Evolutionary conservation across 176 grass and related monocot genomes (phyloP).

Genomic region (Eleusine indica): DNA sequence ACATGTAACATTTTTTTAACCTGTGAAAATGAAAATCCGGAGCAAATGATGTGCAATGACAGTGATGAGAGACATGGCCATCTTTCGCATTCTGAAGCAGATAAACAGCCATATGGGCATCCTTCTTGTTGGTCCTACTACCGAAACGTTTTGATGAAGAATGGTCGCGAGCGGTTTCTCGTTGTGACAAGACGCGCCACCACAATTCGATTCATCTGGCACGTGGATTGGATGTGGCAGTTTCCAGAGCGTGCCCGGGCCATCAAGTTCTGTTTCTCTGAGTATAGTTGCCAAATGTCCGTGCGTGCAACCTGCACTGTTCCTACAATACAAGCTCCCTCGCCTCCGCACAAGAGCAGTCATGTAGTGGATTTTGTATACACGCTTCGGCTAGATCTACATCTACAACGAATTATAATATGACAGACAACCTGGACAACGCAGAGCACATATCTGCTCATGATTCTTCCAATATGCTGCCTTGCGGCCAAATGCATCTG

Average conservation of each 20-base stretch:
- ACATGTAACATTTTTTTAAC: constrained; percentile 32
- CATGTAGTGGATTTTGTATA: neutral
- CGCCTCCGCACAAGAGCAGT: neutral
- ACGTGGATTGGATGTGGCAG: constrained; percentile 10
- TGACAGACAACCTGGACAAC: neutral
- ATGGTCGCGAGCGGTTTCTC: neutral
- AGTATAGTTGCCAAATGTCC: neutral
- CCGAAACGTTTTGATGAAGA: neutral
- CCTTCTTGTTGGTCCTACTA: too few relatives aligned
- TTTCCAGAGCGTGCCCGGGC: constrained; percentile 8
- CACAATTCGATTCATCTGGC: neutral
- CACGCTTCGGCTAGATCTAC: neutral
- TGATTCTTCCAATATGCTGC: neutral
- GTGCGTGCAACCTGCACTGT: neutral
- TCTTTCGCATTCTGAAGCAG: neutral
- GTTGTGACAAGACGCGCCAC: neutral
- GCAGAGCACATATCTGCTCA: too few relatives aligned
- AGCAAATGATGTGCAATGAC: neutral
- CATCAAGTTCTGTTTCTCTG: neutral
- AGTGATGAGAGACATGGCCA: constrained; percentile 17
- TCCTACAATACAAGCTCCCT: too few relatives aligned
- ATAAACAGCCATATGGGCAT: neutral
- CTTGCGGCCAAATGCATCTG: neutral
- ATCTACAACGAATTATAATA: neutral
- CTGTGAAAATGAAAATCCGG: neutral